Base-by-base conservation (phyloP, 164 flowering plant genomes). In the Protea cynaroides region DNA sequence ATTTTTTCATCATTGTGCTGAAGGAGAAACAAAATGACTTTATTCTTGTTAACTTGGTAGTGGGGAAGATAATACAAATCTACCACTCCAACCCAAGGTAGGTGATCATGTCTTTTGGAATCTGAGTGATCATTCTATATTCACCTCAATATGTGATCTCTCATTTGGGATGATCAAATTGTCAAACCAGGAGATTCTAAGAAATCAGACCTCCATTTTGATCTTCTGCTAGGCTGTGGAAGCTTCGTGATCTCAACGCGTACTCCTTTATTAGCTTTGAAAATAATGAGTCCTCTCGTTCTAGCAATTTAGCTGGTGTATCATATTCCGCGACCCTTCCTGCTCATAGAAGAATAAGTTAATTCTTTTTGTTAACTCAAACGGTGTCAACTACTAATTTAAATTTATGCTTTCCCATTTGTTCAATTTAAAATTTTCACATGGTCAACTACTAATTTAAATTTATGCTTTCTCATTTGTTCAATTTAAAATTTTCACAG, bases 251-350 rank as follows among this genome's bases (percentile, higher is more conserved):
- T 72, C 98, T 87, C 75, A 69, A 54, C n/a, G 98, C 84, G 75
- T 90, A 93, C 83, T 93, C 98, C 71, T 72, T 86, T 72, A 93
- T 86, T 13, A 93, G 85, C 72, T 81, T 87, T 7, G 95, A 87
- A 81, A 93, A 93, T 77, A 81, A 49, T 49, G 52, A 49, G 1
- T 49, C 52, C 52, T 49, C 52, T 49, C 52, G 14, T 49, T 49
- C 52, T 15, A 49, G 52, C 6, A 49, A 18, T 18, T 49, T 49
- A 15, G 52, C 52, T 14, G 52, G 52, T 15, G 88, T 64, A 75
- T 93, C 95, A 56, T 74, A 93, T 64, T 90, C 98, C 57, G 84
- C 88, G 63, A 93, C 70, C 69, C 86, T 77, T 66, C 98, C 98
- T 93, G 94, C 71, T 67, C 56, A 73, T 22, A 65, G 44, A 62